Evolutionary conservation across 805 yeast species (phyloP), one percentile per base, ranked within the genome.

Genomic region (Clavispora carvajalis): DNA sequence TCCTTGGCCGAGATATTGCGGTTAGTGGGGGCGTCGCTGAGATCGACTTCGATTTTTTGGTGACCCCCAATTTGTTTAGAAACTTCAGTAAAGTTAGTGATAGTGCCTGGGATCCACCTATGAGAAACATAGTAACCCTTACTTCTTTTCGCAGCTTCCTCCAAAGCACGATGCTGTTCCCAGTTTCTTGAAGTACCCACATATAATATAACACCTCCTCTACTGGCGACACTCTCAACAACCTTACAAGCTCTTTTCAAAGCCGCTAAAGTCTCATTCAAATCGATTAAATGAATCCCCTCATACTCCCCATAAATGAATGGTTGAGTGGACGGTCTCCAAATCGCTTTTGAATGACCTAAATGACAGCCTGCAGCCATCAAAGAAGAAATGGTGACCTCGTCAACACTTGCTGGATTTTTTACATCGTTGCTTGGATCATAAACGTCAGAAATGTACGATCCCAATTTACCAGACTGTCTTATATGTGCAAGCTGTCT

Each of bases 61-160:
- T 56, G 55, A n/a, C 62, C 65, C 22, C 46, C 53, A 30, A 65
- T 59, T 43, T 75, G 77, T 54, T 85, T 77, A 33, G 78, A 80
- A 17, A 84, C 80, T 57, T 79, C 85, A 22, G 80, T 70, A 40
- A 87, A 79, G 65, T 93, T 93, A 34, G 98, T 88, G 50, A 93
- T 73, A 18, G 95, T 85, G 49, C 99, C 99, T 2, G 97, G 96
- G 44, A 86, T 77, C 99, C 99, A 93, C 57, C 89, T 79, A 35
- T 79, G 74, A 17, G 84, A 72, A 16, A 93, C 90, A 57, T 83
- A 89, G 63, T 79, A 88, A 12, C 95, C 96, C 43, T 78, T 73
- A 40, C 81, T 69, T 50, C 95, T 76, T 34, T 70, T 66, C 2
- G 98, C 95, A 9, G 96, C 95, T 45, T 74, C 78, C 55, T 80